phyloP scores from a whole-genome alignment of 169 alveolate species.

The Fabrea salina region DNA sequence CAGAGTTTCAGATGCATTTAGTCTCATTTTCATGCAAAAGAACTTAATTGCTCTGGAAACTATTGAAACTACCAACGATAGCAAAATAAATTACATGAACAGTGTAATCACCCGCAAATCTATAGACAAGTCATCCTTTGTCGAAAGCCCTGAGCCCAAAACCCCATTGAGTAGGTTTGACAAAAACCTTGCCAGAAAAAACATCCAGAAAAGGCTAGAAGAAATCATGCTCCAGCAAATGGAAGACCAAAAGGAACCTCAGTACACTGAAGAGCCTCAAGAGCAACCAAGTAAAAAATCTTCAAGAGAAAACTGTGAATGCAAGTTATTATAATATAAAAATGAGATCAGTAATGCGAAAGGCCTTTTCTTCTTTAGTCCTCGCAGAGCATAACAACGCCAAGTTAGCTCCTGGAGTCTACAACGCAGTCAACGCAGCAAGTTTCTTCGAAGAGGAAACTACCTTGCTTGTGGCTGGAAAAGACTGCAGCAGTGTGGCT shows the following conservation, averaged over 20 bases:
- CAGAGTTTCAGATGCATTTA: not conserved
- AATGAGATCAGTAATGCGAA: not conserved
- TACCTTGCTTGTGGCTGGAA: conserved; percentile 46
- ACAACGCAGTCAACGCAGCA: conserved; percentile 40
- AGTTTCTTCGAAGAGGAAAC: conserved; percentile 37
- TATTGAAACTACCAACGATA: not conserved
- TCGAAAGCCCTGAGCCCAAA: no score
- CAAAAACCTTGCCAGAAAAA: no score
- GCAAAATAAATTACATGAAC: no score
- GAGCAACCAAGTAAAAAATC: no score
- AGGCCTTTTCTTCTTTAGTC: conserved; percentile 41
- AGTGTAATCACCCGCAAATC: no score
- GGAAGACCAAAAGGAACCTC: no score
- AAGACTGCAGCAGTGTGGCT: conserved; percentile 18
- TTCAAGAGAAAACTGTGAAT: no score
- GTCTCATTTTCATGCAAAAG: not conserved
- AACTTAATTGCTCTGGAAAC: not conserved
- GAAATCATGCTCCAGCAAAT: no score
- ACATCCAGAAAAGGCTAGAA: no score
- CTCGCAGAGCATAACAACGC: conserved; percentile 50
- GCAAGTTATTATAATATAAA: not conserved
- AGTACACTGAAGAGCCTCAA: no score
- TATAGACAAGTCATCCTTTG: no score
- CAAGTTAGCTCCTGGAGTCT: conserved; percentile 6
- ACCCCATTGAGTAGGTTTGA: no score